A percentile compares a stretch with the other conserved stretches of the same genome.
Conservation (phyloP, 208 protist species). For the Trypanosoma caninum region DNA sequence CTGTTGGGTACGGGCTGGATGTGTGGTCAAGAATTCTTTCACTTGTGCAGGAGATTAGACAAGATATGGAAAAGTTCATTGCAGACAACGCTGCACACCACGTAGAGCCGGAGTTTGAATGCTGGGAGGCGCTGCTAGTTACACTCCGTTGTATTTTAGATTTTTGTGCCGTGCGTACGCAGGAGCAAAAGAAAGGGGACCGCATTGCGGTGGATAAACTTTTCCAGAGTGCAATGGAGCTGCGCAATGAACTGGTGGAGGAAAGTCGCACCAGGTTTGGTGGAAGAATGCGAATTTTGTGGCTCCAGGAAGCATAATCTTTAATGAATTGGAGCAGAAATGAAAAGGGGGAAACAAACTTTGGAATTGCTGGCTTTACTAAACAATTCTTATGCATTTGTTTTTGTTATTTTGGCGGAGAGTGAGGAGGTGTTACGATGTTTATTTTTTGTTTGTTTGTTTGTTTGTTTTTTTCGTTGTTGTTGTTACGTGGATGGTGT, state of each 20-base stretch:
- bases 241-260: conserved; percentile 67
- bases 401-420: too few species aligned
- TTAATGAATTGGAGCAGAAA: not conserved
- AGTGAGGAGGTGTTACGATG: too few species aligned
- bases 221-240: conserved; percentile 50
- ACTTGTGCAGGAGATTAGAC: conserved; percentile 47
- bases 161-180: conserved; percentile 56
- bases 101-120: conserved; percentile 84
- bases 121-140: conserved; percentile 78
- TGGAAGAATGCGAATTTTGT: conserved; percentile 78
- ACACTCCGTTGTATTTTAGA: conserved; percentile 69
- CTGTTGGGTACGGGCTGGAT: conserved; percentile 35
- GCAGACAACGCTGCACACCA: conserved; percentile 16
- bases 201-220: conserved; percentile 37
- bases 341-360: not conserved
- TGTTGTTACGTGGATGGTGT: too few species aligned
- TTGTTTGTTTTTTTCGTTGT: too few species aligned
- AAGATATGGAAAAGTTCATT: conserved; percentile 71
- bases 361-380: too few species aligned
- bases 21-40: conserved; percentile 52
- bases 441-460: too few species aligned
- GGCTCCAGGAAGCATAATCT: conserved; percentile 74
- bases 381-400: too few species aligned
- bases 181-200: conserved; percentile 37
- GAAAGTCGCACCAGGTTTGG: conserved; percentile 70